Evolutionary conservation across 2,329 filamentous ascomycete genomes (phyloP).

Genomic region (Xylariaceae sp.): DNA sequence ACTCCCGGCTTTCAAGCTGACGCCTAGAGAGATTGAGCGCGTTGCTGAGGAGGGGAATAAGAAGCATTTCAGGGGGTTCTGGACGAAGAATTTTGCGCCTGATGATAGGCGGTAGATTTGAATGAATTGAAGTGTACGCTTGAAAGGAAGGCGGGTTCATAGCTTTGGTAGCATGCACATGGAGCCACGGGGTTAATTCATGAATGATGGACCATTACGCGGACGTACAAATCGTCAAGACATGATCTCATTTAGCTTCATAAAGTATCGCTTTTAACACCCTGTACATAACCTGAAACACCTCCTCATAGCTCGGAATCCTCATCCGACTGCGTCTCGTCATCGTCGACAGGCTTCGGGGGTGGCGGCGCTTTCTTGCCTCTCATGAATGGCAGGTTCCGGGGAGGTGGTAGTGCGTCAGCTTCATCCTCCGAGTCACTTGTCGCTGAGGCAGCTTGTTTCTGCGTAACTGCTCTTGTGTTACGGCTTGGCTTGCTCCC

Average conservation of each 20-base stretch:
- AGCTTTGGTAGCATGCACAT: no score
- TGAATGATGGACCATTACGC: no score
- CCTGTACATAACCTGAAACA: no score
- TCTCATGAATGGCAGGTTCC: slow-evolving; percentile 53
- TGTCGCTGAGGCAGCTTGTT: slow-evolving; percentile 7
- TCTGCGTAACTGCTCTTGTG: slow-evolving; percentile 18
- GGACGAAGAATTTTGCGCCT: slow-evolving; percentile 57
- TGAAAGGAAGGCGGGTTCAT: not conserved
- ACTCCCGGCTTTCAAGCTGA: slow-evolving; percentile 63
- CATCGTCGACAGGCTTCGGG: slow-evolving; percentile 43
- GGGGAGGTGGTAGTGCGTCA: slow-evolving; percentile 38
- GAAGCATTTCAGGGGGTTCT: slow-evolving; percentile 69
- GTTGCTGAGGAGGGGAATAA: slow-evolving; percentile 62
- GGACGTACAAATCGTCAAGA: no score
- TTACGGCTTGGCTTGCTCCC: slow-evolving; percentile 20
- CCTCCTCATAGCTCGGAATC: slow-evolving; percentile 59
- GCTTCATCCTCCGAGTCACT: slow-evolving; percentile 31
- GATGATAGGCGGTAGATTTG: slow-evolving; percentile 61
- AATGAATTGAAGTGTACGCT: slow-evolving; percentile 20
- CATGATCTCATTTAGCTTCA: no score
- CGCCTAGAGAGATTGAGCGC: slow-evolving; percentile 62
- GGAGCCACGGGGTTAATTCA: no score
- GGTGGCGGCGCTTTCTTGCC: slow-evolving; percentile 42
- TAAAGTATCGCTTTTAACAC: no score
- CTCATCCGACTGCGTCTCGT: slow-evolving; percentile 63